Evolutionary conservation across 129 eudicot species (phyloP).

Genomic region (Silybum marianum): DNA sequence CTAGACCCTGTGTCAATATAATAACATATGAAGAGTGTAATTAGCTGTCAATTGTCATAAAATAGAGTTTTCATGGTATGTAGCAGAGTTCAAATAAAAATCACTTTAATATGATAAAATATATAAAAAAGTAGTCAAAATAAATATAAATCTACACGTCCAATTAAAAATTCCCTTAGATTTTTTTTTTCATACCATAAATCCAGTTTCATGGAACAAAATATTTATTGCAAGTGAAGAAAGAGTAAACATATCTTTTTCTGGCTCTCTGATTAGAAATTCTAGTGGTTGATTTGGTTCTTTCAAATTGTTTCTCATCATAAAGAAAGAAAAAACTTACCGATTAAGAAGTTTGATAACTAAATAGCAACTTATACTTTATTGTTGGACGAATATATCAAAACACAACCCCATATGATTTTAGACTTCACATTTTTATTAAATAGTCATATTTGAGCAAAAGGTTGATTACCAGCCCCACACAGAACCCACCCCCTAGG

Average conservation of each 20-base stretch:
- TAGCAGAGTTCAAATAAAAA: slow-evolving; percentile 5
- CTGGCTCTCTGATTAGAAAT: background rate
- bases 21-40: background rate
- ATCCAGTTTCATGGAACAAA: background rate
- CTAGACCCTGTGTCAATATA: slow-evolving; percentile 64
- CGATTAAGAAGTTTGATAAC: background rate
- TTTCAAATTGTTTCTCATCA: background rate
- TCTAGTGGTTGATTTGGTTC: background rate
- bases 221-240: background rate
- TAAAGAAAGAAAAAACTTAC: background rate
- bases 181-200: background rate
- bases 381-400: background rate
- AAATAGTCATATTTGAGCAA: background rate
- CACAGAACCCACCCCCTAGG: too few species aligned
- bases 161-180: background rate
- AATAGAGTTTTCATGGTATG: slow-evolving; percentile 8
- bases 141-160: background rate
- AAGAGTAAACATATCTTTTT: background rate
- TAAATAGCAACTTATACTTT: background rate
- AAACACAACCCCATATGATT: background rate
- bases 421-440: background rate
- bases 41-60: slow-evolving; percentile 13
- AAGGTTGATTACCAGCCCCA: too few species aligned
- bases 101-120: background rate
- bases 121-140: background rate